Base-by-base conservation (phyloP, 2,329 filamentous ascomycete genomes). In the Onygenales sp. region DNA sequence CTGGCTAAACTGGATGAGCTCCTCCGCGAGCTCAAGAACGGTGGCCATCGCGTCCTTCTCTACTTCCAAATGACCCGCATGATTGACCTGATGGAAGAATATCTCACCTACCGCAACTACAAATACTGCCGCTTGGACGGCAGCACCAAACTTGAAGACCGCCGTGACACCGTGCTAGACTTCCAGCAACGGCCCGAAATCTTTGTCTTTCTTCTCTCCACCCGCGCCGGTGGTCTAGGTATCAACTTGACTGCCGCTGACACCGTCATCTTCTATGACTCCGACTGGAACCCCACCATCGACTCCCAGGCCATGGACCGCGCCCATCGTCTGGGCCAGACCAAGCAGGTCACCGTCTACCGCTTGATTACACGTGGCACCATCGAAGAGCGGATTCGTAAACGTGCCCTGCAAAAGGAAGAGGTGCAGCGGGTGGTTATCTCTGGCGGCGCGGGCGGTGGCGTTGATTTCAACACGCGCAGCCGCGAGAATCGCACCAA, bases 51-150 rank as follows among this genome's bases (percentile, higher is more conserved):
- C 65, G 93, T 98, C 21, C 78, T 98, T 52, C 77, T 98, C 17
- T 98, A 98, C 78, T 98, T 98, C 87, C 93, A 98, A 77, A 98
- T 98, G 93, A 98, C 93, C 3, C 87, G 89, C 66, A 98, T 98
- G 93, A 97, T 98, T 66, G 92, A 98, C 69, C 77, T 98, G 56
- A 97, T 97, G 88, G 93, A 98, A 70, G 93, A 98, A 72, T 98
- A 97, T 63, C 78, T 98, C 55, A 97, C 93, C 0, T 97, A 97
- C 75, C 89, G 93, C 68, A 96, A 97, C 74, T 97, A 95, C 84
- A 96, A 95, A 72, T 98, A 96, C 74, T 94, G 92, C 64, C 88
- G 93, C 56, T 80, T 98, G 44, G 93, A 98, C 64, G 93, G 93
- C 66, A 95, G 90, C 14, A 98, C 93, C 43, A 98, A 97, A 70